phyloP scores from a whole-genome alignment of 116 monocot species.

The Phalaenopsis hybrid region DNA sequence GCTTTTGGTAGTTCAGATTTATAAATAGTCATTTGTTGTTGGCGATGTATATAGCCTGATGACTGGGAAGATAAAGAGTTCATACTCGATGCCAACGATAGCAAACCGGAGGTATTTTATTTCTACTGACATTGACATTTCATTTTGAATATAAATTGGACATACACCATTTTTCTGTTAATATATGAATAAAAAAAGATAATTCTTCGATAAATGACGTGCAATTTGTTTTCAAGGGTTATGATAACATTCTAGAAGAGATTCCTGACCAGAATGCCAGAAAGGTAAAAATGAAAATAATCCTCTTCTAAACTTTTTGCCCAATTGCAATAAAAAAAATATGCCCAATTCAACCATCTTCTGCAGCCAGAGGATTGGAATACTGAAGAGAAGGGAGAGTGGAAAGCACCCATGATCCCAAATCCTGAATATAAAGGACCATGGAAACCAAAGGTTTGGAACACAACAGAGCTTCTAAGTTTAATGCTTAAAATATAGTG shows the following conservation, averaged over 20 bases:
- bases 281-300: slow-evolving; percentile 19
- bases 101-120: slow-evolving; percentile 31
- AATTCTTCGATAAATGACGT: background rate
- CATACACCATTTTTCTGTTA: no score
- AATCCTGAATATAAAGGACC: slow-evolving; percentile 47
- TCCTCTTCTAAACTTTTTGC: background rate
- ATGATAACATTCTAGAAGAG: slow-evolving; percentile 32
- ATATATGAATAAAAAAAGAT: no score
- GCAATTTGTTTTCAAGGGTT: slow-evolving; percentile 25
- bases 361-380: slow-evolving; percentile 46
- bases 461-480: background rate
- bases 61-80: slow-evolving; percentile 46
- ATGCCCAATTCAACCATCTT: background rate
- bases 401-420: slow-evolving; percentile 34
- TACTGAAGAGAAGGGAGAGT: slow-evolving; percentile 37
- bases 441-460: slow-evolving; percentile 34
- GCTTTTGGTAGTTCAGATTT: background rate
- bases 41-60: slow-evolving; percentile 29
- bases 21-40: background rate
- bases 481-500: background rate
- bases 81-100: slow-evolving; percentile 35
- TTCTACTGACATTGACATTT: background rate
- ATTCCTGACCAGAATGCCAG: slow-evolving; percentile 35
- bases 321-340: background rate
- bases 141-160: background rate